Evolutionary conservation across 352 stramenopile species (phyloP), one percentile per base, ranked within the genome.

Genomic region (Globisporangium parvum): DNA sequence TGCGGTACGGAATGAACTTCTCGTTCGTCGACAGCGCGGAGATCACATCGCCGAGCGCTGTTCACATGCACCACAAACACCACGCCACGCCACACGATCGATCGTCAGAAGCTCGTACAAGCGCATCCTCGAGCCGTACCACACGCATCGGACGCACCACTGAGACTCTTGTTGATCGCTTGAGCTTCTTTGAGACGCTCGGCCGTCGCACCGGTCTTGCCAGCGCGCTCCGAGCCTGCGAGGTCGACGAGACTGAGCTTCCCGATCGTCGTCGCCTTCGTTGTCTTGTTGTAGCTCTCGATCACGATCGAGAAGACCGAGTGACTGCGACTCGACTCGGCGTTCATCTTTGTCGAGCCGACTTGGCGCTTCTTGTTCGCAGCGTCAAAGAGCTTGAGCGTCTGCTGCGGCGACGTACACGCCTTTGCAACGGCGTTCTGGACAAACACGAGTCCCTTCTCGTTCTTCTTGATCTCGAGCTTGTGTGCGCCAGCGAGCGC

Each of bases 1-100:
- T 96, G 47, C 88, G 81, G 65, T 96, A 97, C 46, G 92, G 92
- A 47, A 98, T 96, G 69, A 96, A 97, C 67, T 96, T 97, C 47
- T 97, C 86, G 47, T 87, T 87, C 5, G 67, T 89, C 46, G 85
- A 96, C 24, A 98, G 67, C 24, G 92, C 92, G 18, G 84, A 80
- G 65, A 98, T 97, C 20, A 98, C 92, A 62, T 97, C 90, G 51
- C 90, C 92, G 15, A 97, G 65, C 10, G 91, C 88, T 75, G 41
- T 5, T 49, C 4, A 6, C 52, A 53, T 12, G n/a, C n/a, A n/a
- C n/a, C n/a, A n/a, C n/a, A n/a, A n/a, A n/a, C 10, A 47, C 48
- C 9, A 18, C 2, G 20, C 57, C 21, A 23, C 37, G 26, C 2
- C 2, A 35, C 23, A 45, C 42, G 18, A 3, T 51, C 45, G 20